Conservation (phyloP, 768 basidiomycete species). For the Mycena filopes region DNA sequence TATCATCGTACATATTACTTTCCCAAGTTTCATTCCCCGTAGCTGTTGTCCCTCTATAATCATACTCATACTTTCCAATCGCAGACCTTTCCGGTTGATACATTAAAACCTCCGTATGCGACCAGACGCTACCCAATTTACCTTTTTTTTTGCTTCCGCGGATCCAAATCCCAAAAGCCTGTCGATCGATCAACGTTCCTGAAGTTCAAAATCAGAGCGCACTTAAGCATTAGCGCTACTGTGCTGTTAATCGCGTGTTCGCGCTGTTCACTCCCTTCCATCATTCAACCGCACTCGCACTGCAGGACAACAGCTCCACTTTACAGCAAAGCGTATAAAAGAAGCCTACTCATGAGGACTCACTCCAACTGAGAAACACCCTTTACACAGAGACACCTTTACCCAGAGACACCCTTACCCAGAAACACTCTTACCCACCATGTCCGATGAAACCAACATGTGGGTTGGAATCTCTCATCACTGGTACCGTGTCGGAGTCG, state of each 20-base stretch:
- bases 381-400: no score
- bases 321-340: not conserved
- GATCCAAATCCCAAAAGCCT: not conserved
- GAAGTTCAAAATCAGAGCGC: not conserved
- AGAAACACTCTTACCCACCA: not conserved
- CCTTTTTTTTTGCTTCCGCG: slow-evolving; percentile 1
- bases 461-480: not conserved
- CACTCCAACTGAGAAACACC: not conserved
- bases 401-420: no score
- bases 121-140: not conserved
- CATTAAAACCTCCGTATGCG: no score
- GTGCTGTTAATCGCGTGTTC: no score
- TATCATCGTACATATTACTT: no score
- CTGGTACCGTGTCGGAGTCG: not conserved
- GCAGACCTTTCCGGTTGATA: no score
- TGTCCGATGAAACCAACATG: slow-evolving; percentile 8
- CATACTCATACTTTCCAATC: no score
- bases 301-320: no score
- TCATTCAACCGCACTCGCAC: no score
- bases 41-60: no score
- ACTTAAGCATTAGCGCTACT: not conserved
- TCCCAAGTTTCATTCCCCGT: no score
- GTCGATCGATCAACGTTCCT: not conserved
- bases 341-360: not conserved
- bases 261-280: no score